Base-by-base conservation (phyloP, 306 rosid genomes). In the Fagus crenata region DNA sequence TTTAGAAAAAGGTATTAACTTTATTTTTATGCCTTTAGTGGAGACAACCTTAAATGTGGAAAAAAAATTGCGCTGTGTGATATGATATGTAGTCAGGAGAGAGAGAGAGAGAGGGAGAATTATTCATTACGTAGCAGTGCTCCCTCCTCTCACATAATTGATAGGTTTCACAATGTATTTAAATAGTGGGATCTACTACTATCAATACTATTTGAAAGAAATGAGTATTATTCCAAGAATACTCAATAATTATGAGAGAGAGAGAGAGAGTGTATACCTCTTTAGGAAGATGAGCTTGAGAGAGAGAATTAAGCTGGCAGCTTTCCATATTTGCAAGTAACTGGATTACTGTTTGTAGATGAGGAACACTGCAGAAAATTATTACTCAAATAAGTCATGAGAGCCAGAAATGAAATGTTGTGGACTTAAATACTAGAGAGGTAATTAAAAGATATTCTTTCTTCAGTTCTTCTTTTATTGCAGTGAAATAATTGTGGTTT, bases 311-410 rank as follows among this genome's bases (percentile, higher is more conserved):
- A 65, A 92, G 91, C 86, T 90, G 98, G 74, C 74, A 79, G 80
- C 89, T 92, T 88, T 94, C 93, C 95, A 94, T 94, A 83, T 92
- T 94, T 78, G 85, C 72, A 4, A 92, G 96, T 63, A 94, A 81
- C 82, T 87, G 97, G 73, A 86, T 82, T 32, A 88, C 96, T 37
- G 93, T 88, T 81, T 90, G 89, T 78, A 94, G 81, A 69, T 87
- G 92, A 32, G 91, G 93, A 78, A 90, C 88, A 75, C 96, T 94
- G 89, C 85, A 75, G 73, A 28, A 79, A 63, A 55, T 75, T 75
- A 33, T 14, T 72, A 74, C 41, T 49, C n/a, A 49, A 67, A 61
- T 85, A 63, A 81, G 70, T 17, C 53, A 74, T 69, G 43, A 78
- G 80, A 79, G 75, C 31, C 58, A 78, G 41, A 64, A 41, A 53